Evolutionary conservation across 495 filamentous ascomycete species (phyloP).

Genomic region (Hypoxylon trugodes): DNA sequence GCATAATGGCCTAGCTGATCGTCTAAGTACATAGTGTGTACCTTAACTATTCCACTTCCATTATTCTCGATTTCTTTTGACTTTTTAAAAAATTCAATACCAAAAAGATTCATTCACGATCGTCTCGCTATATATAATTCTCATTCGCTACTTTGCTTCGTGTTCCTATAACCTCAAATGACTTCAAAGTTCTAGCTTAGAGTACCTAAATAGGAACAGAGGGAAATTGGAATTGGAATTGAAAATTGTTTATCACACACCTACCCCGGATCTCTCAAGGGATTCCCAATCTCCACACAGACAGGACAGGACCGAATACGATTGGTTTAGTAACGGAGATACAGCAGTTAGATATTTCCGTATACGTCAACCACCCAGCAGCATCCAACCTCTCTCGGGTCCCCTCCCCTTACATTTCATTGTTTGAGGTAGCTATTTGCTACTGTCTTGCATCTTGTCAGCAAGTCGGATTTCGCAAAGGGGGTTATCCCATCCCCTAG

Average conservation of each 20-base stretch:
- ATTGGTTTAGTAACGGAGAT: constrained; percentile 11
- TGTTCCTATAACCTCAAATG: no score
- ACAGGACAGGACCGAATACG: constrained; percentile 28
- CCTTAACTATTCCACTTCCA: neutral
- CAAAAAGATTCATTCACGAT: no score
- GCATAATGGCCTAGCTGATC: neutral
- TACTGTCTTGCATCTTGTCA: constrained; percentile 18
- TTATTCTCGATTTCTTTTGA: neutral
- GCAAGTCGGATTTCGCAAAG: constrained; percentile 5
- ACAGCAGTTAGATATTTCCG: constrained; percentile 5
- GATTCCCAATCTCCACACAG: no score
- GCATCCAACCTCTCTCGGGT: constrained; percentile 4
- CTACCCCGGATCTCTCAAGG: no score
- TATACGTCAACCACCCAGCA: constrained; percentile 13
- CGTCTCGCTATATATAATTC: no score
- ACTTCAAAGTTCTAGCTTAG: no score
- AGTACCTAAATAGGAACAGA: no score
- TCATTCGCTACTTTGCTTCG: no score
- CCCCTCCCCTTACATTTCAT: constrained; percentile 8
- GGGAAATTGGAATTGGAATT: no score
- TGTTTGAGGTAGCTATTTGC: constrained; percentile 17
- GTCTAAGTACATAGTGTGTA: neutral
- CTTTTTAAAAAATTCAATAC: neutral
- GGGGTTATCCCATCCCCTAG: neutral
- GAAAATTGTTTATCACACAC: neutral